Conservation (phyloP, 345 rosid species). For the Eucalyptus marginata region DNA sequence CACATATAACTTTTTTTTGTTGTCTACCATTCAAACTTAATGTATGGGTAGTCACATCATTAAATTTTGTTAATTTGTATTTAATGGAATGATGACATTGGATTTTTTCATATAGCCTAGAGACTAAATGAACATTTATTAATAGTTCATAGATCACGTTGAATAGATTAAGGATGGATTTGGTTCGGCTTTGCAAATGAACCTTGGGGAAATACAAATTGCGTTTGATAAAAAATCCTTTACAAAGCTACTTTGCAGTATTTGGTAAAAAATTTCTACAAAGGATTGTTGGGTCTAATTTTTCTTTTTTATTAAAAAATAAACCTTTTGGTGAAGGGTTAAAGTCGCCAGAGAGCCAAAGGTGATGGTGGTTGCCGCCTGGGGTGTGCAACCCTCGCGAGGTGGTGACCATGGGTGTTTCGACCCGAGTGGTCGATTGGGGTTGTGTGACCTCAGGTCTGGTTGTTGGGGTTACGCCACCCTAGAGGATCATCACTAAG, state of each 20-base stretch:
- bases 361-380: accelerated
- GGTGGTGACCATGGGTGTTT: no score
- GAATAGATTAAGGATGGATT: not conserved
- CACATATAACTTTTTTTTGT: not conserved
- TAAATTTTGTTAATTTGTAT: not conserved
- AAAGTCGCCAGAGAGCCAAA: accelerated
- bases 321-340: accelerated
- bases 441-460: no score
- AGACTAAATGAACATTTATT: not conserved
- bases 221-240: not conserved
- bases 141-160: accelerated
- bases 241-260: not conserved
- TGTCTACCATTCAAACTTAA: not conserved
- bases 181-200: no score
- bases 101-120: not conserved
- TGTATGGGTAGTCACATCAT: not conserved
- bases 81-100: accelerated
- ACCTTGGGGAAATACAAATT: no score
- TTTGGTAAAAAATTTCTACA: accelerated
- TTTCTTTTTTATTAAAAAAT: no score
- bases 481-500: accelerated
- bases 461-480: no score
- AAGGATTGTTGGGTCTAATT: not conserved
- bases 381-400: accelerated
- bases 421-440: accelerated